Conservation (phyloP, 345 rosid species). For the Citrus sinensis region DNA sequence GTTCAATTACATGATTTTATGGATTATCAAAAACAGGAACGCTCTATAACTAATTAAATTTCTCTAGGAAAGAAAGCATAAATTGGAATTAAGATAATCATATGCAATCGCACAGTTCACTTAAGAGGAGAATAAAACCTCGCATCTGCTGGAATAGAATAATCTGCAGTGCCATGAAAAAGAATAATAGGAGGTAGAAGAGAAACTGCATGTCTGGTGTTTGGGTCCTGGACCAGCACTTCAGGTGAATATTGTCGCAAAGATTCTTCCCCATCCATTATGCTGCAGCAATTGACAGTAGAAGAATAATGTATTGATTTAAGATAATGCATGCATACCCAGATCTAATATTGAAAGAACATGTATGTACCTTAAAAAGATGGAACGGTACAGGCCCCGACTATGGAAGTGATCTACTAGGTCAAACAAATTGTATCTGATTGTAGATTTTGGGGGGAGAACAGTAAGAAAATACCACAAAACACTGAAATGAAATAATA, state of each 20-base stretch:
- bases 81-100: background rate
- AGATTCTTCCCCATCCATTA: constrained; percentile 96
- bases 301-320: background rate
- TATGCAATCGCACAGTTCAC: background rate
- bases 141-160: constrained; percentile 86
- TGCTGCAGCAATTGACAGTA: constrained; percentile 37
- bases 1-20: background rate
- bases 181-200: constrained; percentile 77
- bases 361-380: constrained; percentile 59
- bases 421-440: constrained; percentile 86
- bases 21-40: background rate
- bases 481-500: background rate
- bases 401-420: constrained; percentile 83
- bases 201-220: constrained; percentile 44
- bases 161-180: constrained; percentile 93
- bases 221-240: constrained; percentile 64
- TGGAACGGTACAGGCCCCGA: constrained; percentile 79
- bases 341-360: background rate
- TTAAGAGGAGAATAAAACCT: constrained; percentile 50
- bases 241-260: constrained; percentile 80
- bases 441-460: constrained; percentile 15
- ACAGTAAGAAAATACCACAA: constrained; percentile 12
- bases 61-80: background rate
- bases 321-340: background rate
- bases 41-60: background rate